Percentiles rank a stretch among this genome's conserved stretches.
Evolutionary conservation across 2,329 filamentous ascomycete genomes (phyloP).

Genomic region (Calonectria fujianensis): DNA sequence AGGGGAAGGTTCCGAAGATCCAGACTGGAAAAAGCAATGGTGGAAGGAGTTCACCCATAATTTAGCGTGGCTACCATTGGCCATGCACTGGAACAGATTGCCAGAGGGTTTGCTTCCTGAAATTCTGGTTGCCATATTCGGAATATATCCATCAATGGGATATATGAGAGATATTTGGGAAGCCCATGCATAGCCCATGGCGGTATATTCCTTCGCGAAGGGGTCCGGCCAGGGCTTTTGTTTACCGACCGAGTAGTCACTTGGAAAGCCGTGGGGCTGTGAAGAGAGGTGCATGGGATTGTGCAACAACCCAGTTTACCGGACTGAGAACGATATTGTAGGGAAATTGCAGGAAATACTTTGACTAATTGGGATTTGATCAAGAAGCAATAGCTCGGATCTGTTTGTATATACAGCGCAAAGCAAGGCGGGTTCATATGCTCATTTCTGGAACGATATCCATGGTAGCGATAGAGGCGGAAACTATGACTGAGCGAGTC

Average conservation of each 20-base stretch:
- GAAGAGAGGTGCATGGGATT: background rate
- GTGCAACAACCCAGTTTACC: background rate
- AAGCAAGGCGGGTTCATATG: background rate
- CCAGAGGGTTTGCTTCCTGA: conserved; percentile 33
- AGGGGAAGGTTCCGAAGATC: background rate
- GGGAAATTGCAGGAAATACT: background rate
- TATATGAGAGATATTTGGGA: conserved; percentile 38
- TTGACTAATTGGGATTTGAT: background rate
- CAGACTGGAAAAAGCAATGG: conserved; percentile 31
- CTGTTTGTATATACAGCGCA: background rate
- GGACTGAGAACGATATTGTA: background rate
- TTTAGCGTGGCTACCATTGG: conserved; percentile 31
- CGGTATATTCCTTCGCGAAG: background rate
- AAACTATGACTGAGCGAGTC: background rate
- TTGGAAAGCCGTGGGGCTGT: background rate
- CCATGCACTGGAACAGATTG: conserved; percentile 38
- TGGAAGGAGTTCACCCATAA: conserved; percentile 33
- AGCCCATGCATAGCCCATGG: background rate
- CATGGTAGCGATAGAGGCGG: background rate
- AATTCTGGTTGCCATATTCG: conserved; percentile 28
- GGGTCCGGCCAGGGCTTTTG: background rate
- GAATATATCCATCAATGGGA: conserved; percentile 29
- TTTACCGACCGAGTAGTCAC: background rate
- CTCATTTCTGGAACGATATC: background rate
- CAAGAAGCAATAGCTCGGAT: background rate